phyloP scores from a whole-genome alignment of 2,329 filamentous ascomycete species.

The Alternaria tenuissima region DNA sequence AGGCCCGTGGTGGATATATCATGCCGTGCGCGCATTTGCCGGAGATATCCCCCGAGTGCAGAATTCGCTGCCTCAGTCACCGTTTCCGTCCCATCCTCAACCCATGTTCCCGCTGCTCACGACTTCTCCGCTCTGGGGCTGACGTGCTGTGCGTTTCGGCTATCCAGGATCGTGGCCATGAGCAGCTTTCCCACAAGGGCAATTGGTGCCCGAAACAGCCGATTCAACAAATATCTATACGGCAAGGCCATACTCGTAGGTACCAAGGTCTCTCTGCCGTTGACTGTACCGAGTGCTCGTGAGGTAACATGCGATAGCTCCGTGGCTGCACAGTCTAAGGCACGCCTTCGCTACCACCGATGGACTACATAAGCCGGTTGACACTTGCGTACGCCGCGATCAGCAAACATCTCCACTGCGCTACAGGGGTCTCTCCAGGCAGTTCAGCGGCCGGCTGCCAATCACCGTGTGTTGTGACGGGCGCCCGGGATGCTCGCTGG shows the following conservation, averaged over 20 bases:
- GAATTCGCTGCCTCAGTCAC: slow-evolving; percentile 30
- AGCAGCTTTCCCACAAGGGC: slow-evolving; percentile 17
- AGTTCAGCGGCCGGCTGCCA: slow-evolving; percentile 35
- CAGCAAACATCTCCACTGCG: slow-evolving; percentile 50
- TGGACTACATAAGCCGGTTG: slow-evolving; percentile 38
- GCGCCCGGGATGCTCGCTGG: slow-evolving; percentile 35
- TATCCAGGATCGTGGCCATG: slow-evolving; percentile 30
- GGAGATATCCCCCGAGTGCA: slow-evolving; percentile 12
- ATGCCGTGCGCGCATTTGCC: slow-evolving; percentile 18
- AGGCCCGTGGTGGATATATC: slow-evolving; percentile 12
- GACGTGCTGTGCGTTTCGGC: slow-evolving; percentile 44
- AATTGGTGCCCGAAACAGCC: slow-evolving; percentile 29
- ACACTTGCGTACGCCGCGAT: slow-evolving; percentile 36
- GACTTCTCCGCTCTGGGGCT: slow-evolving; percentile 34
- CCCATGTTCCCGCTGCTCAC: slow-evolving; percentile 32
- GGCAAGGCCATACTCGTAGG: slow-evolving; percentile 7
- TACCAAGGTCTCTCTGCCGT: slow-evolving; percentile 24
- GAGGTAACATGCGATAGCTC: slow-evolving; percentile 12
- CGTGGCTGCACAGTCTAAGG: slow-evolving; percentile 35
- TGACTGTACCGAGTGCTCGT: slow-evolving; percentile 23
- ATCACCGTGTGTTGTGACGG: slow-evolving; percentile 37
- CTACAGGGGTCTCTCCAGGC: slow-evolving; percentile 43
- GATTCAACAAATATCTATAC: slow-evolving; percentile 18
- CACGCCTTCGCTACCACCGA: slow-evolving; percentile 32
- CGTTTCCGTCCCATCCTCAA: slow-evolving; percentile 27